Evolutionary conservation across 1,139 yeast species (phyloP), one percentile per base, ranked within the genome.

Genomic region (Kodamaea suecica): DNA sequence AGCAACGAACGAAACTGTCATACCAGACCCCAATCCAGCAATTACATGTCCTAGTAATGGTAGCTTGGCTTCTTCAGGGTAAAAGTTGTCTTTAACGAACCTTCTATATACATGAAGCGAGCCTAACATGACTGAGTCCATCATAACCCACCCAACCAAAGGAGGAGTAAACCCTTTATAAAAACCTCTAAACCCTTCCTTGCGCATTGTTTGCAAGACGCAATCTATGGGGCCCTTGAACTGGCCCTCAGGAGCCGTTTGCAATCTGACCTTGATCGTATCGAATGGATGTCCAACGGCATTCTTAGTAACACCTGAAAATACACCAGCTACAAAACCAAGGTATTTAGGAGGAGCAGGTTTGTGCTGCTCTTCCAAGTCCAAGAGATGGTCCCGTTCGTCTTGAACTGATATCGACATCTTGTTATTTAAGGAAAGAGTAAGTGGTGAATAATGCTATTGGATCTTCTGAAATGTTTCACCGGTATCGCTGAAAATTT

Each of bases 231-330:
- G 95, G 2, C 95, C 95, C 35, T 67, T 78, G 63, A 86, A 87
- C 35, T 80, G 64, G 0, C 87, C 86, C 30, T 50, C 49, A 14
- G 79, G 76, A 1, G 94, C 84, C 0, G 96, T 87, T 53, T 88
- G 97, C 30, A 88, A 66, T 34, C 97, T 67, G 17, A 87, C 95
- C 53, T 88, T 88, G 46, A 88, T 78, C 2, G 95, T 85, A 54
- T 88, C 97, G 49, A 88, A 87, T 5, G 97, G 96, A 56, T 88
- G 96, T 1, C 97, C 96, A 12, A 88, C 96, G 1, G 83, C 78
- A 49, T 87, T 84, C 57, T 88, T 88, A 50, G 85, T 84, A 24
- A 86, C 76, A 13, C 96, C 96, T 0, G 92, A 81, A 52, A 84
- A 84, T 52, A 84, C 78, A 5, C 96, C 96, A 2, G 96, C 95